These are phyloP conservation scores for Diatrype stigma DNA, from an alignment of 2,329 filamentous ascomycete genomes.

Conservation along the genomic window DNA sequence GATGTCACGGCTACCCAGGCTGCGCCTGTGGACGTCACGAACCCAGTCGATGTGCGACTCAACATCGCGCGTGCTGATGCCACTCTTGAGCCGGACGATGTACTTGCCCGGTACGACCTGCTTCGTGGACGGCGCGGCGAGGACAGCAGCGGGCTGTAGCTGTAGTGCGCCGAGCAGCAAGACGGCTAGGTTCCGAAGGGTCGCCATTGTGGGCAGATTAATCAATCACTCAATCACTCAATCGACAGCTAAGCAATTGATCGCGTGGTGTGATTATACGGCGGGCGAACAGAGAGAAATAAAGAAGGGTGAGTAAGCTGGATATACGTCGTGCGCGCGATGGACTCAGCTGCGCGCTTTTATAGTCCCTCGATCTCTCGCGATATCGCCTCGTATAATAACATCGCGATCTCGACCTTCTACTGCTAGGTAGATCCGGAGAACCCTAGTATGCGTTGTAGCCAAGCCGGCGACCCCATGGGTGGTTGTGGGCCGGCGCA, in stretches of 20 bases:
- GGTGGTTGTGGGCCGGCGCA: background rate
- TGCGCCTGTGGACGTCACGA: constrained; percentile 31
- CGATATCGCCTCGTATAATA: too few species aligned
- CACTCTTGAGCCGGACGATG: constrained; percentile 26
- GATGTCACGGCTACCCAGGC: constrained; percentile 30
- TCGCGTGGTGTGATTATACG: too few species aligned
- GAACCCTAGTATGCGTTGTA: background rate
- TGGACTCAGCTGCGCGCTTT: too few species aligned
- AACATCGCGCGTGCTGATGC: constrained; percentile 25
- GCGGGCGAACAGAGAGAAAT: too few species aligned
- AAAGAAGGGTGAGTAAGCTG: too few species aligned
- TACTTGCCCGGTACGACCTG: constrained; percentile 28
- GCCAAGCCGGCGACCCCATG: background rate
- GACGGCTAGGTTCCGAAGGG: background rate
- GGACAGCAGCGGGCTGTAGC: background rate
- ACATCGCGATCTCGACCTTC: too few species aligned
- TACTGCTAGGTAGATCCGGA: too few species aligned
- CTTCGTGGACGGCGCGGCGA: background rate
- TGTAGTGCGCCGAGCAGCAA: background rate
- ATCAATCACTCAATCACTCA: too few species aligned
- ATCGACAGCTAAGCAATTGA: too few species aligned
- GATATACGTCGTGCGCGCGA: too few species aligned
- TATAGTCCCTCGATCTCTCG: too few species aligned
- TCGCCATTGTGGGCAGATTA: background rate
- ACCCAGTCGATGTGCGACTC: constrained; percentile 32